phyloP scores from a whole-genome alignment of 257 asterid genomes.

The Cynanchum wilfordii region DNA sequence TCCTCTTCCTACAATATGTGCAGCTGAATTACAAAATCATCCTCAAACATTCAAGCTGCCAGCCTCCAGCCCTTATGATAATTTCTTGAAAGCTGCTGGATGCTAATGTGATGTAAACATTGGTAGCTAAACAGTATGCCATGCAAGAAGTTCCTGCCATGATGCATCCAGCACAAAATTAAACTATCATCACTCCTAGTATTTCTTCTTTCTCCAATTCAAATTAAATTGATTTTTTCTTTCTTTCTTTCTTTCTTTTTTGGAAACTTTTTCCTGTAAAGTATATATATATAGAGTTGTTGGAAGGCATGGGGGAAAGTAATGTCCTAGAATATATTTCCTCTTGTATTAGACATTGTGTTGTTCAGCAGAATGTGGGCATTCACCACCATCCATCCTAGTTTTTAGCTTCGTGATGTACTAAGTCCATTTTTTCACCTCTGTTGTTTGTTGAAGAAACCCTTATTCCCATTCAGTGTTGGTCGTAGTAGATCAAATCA shows the following conservation, averaged over 20 bases:
- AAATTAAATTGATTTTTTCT: constrained; percentile 6
- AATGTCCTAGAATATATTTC: background rate
- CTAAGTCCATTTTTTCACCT: background rate
- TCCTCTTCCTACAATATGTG: constrained; percentile 36
- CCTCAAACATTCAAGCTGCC: constrained; percentile 21
- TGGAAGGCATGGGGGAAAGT: constrained; percentile 9
- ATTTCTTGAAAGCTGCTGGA: constrained; percentile 24
- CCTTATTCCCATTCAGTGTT: background rate
- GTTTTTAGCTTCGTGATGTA: constrained; percentile 5
- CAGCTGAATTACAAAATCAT: constrained; percentile 45
- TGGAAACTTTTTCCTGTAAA: background rate
- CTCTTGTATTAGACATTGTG: background rate
- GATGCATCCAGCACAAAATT: constrained; percentile 5
- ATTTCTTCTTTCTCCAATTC: background rate
- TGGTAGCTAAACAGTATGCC: too few relatives aligned
- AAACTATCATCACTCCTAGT: background rate
- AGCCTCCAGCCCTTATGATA: constrained; percentile 16
- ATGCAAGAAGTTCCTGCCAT: too few relatives aligned
- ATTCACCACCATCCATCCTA: constrained; percentile 8
- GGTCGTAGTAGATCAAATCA: background rate
- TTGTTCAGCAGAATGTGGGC: constrained; percentile 1
- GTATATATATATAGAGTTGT: background rate
- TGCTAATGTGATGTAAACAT: constrained; percentile 48
- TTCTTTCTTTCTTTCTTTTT: constrained; percentile 2
- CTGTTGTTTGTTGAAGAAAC: constrained; percentile 7